A percentile compares a stretch with the other conserved stretches of the same genome.
Evolutionary conservation across 2,329 filamentous ascomycete genomes (phyloP).

Genomic region (Lasiodiplodia sp.): DNA sequence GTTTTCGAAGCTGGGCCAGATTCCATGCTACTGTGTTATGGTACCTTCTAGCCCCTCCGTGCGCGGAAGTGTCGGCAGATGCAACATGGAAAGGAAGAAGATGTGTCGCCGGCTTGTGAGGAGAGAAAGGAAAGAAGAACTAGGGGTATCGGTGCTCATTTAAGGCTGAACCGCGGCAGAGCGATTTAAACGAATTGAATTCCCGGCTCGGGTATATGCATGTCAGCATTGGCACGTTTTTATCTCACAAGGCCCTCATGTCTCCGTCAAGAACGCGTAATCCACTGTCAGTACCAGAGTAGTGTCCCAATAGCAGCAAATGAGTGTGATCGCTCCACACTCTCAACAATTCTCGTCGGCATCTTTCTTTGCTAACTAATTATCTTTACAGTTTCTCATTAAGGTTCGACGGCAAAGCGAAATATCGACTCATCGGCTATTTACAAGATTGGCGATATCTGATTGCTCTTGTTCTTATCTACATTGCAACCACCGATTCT

Average conservation of each 20-base stretch:
- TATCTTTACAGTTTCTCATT: no score
- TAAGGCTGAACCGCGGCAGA: neutral
- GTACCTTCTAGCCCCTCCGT: neutral
- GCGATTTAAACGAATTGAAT: neutral
- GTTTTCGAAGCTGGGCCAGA: neutral
- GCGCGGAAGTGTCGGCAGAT: neutral
- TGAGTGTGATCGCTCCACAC: no score
- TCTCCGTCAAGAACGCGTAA: neutral
- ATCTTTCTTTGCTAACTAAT: no score
- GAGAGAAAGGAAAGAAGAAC: neutral
- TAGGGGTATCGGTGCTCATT: neutral
- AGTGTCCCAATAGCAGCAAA: no score
- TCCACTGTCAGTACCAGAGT: neutral
- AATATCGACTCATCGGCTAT: no score
- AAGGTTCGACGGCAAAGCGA: no score
- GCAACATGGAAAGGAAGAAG: neutral
- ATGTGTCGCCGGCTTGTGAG: neutral
- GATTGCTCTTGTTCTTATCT: no score
- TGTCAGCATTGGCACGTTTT: neutral
- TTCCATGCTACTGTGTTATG: neutral
- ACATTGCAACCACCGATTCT: no score
- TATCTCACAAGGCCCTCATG: no score
- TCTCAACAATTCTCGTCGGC: no score
- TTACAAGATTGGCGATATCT: no score
- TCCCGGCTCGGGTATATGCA: neutral